phyloP scores from a whole-genome alignment of 129 eudicot species.

The carrot (Daucus carota) region DH1_v3.0 NC_030384.2:45984001-45984500 shows the following conservation, averaged over 20 bases:
- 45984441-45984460: not conserved
- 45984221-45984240: no score
- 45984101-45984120: not conserved
- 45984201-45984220: no score
- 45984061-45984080: conserved; percentile 32
- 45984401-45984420: conserved; percentile 34
- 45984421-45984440: conserved; percentile 12
- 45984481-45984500: not conserved
- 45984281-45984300: no score
- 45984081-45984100: not conserved
- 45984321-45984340: conserved; percentile 21
- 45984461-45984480: not conserved
- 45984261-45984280: no score
- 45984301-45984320: no score
- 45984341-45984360: conserved; percentile 47
- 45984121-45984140: not conserved
- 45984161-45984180: no score
- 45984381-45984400: conserved; percentile 47
- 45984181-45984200: no score
- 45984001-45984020: conserved; percentile 33
- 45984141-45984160: no score
- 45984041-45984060: conserved; percentile 44
- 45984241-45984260: no score
- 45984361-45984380: conserved; percentile 48
- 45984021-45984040: conserved; percentile 34